A percentile compares a stretch with the other conserved stretches of the same genome.
These are phyloP conservation scores for Epichloe gansuensis DNA, from an alignment of 2,329 filamentous ascomycete species.

Conservation along the genomic window DNA sequence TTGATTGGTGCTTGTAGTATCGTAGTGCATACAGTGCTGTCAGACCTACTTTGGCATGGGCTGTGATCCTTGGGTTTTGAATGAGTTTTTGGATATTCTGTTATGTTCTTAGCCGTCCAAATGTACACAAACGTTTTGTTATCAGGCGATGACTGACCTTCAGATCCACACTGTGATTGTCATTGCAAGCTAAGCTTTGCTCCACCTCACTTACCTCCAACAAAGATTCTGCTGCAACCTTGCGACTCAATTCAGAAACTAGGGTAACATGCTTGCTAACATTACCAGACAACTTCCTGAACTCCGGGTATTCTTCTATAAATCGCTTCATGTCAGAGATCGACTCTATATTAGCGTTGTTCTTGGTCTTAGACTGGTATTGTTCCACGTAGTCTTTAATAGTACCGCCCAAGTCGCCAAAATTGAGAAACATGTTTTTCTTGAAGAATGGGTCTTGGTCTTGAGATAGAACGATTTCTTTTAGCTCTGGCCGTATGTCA, in stretches of 20 bases:
- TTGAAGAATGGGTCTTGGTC: slow-evolving; percentile 98
- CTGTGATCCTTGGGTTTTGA: slow-evolving; percentile 60
- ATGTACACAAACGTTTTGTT: background rate
- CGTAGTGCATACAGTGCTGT: slow-evolving; percentile 91
- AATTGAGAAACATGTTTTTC: slow-evolving; percentile 98
- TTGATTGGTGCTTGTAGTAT: slow-evolving; percentile 77
- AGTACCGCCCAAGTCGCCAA: slow-evolving; percentile 86
- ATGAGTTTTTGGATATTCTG: slow-evolving; percentile 79
- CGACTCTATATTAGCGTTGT: slow-evolving; percentile 88
- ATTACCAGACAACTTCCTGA: slow-evolving; percentile 90
- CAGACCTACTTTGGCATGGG: slow-evolving; percentile 75
- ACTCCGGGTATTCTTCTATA: slow-evolving; percentile 97
- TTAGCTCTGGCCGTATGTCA: slow-evolving; percentile 73
- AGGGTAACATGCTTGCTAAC: slow-evolving; percentile 97
- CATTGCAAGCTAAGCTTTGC: slow-evolving; percentile 92
- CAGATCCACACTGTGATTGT: slow-evolving; percentile 84
- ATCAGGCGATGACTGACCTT: slow-evolving; percentile 43
- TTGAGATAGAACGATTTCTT: slow-evolving; percentile 87
- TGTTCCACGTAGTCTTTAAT: slow-evolving; percentile 98
- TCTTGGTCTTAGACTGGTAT: slow-evolving; percentile 96
- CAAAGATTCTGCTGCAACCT: slow-evolving; percentile 72
- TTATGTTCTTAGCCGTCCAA: slow-evolving; percentile 12
- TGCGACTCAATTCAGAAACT: slow-evolving; percentile 81
- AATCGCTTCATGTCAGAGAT: slow-evolving; percentile 99
- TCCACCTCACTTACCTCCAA: slow-evolving; percentile 96